phyloP scores from a whole-genome alignment of 2,329 filamentous ascomycete species.

The Monosporascus ibericus region DNA sequence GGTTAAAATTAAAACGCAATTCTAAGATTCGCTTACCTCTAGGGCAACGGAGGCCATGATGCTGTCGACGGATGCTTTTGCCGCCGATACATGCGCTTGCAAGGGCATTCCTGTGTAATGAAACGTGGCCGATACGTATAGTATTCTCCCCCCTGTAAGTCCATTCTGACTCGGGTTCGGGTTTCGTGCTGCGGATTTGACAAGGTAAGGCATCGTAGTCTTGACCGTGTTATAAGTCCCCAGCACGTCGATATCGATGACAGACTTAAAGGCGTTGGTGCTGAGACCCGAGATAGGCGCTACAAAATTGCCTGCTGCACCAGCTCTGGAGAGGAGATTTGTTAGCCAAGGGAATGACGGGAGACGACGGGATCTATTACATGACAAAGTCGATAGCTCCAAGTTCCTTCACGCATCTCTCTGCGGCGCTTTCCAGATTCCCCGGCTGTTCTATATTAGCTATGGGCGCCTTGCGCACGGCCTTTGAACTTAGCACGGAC shows the following conservation, averaged over 20 bases:
- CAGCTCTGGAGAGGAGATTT: conserved; percentile 55
- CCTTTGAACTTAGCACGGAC: conserved; percentile 18
- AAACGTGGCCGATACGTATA: conserved; percentile 85
- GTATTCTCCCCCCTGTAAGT: conserved; percentile 70
- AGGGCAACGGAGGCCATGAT: conserved; percentile 74
- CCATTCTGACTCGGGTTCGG: conserved; percentile 55
- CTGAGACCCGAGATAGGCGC: conserved; percentile 76
- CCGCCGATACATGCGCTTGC: conserved; percentile 84
- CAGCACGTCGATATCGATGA: conserved; percentile 93
- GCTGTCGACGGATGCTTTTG: conserved; percentile 86
- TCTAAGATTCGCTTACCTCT: conserved; percentile 25
- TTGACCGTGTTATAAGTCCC: conserved; percentile 95
- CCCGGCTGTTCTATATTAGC: conserved; percentile 40
- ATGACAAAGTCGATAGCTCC: conserved; percentile 90
- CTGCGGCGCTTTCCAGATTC: conserved; percentile 65
- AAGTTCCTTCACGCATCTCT: conserved; percentile 73
- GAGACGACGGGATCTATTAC: conserved; percentile 40
- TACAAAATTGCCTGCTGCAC: conserved; percentile 93
- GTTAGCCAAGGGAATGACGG: not conserved
- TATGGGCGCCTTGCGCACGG: not conserved
- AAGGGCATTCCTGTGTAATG: conserved; percentile 84
- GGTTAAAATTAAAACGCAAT: not conserved
- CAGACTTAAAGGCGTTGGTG: conserved; percentile 86
- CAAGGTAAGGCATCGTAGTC: conserved; percentile 76
- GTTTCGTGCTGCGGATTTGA: conserved; percentile 64